These are phyloP conservation scores for Dionaea muscipula DNA, from an alignment of 179 eudicot genomes.

Conservation along the genomic window DNA sequence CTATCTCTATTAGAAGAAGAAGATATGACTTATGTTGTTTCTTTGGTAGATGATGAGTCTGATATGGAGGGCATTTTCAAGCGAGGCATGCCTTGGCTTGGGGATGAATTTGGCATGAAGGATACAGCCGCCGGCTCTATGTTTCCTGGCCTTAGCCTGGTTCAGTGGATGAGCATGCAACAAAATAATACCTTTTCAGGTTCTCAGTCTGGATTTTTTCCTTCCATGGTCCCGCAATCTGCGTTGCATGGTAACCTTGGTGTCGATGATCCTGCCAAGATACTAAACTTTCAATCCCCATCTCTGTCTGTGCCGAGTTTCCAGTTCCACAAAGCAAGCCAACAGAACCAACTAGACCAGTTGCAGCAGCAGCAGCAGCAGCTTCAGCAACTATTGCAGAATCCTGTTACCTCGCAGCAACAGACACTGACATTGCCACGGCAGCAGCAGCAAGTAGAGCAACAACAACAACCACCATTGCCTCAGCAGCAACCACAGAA, in stretches of 20 bases:
- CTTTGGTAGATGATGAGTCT: slow-evolving; percentile 50
- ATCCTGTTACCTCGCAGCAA: slow-evolving; percentile 17
- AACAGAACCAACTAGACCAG: slow-evolving; percentile 40
- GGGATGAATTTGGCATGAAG: slow-evolving; percentile 59
- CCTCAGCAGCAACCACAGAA: slow-evolving; percentile 23
- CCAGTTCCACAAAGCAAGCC: slow-evolving; percentile 46
- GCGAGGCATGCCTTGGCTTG: slow-evolving; percentile 84
- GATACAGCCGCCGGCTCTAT: slow-evolving; percentile 63
- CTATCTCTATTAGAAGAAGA: no score
- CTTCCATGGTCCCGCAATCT: slow-evolving; percentile 37
- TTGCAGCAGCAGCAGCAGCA: slow-evolving; percentile 45
- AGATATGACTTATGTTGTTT: no score
- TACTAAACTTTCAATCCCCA: slow-evolving; percentile 67
- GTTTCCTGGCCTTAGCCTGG: slow-evolving; percentile 87
- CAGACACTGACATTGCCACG: slow-evolving; percentile 28
- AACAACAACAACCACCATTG: slow-evolving; percentile 23
- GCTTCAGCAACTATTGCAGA: slow-evolving; percentile 27
- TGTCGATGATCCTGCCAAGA: slow-evolving; percentile 64
- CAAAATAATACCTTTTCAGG: slow-evolving; percentile 51
- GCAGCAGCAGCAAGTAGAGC: slow-evolving; percentile 18
- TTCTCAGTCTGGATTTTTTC: slow-evolving; percentile 43
- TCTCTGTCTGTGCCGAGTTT: slow-evolving; percentile 29
- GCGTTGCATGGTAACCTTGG: slow-evolving; percentile 32
- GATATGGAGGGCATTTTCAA: slow-evolving; percentile 62
- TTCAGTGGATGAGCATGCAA: slow-evolving; percentile 99